Evolutionary conservation across 208 protist genomes (phyloP).

Genomic region (Leishmania mexicana): DNA sequence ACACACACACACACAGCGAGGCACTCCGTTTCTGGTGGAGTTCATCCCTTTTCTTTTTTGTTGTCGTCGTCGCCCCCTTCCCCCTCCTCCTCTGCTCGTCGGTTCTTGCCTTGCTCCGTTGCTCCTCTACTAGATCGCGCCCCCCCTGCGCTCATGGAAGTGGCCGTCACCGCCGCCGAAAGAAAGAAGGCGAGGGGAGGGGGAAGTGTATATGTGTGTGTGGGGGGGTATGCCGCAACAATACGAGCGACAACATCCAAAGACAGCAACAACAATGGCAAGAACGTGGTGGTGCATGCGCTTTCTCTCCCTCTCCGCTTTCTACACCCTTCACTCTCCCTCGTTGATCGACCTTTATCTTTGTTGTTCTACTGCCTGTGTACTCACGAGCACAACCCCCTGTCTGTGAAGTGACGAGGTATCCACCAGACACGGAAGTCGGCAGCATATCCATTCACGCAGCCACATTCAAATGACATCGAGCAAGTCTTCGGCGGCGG

Average conservation of each 20-base stretch:
- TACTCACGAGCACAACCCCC: neutral
- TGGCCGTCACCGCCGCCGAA: too few species aligned
- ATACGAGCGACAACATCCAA: neutral
- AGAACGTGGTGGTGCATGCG: neutral
- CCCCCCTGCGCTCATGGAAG: too few species aligned
- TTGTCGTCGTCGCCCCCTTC: neutral
- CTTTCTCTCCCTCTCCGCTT: neutral
- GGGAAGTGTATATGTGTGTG: too few species aligned
- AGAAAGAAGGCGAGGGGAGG: too few species aligned
- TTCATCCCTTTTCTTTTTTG: neutral
- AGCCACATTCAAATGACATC: constrained; percentile 15
- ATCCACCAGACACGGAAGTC: neutral
- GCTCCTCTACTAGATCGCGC: too few species aligned
- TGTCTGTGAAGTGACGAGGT: neutral
- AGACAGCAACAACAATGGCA: neutral
- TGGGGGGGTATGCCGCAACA: too few species aligned
- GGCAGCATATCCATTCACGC: neutral
- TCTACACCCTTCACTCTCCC: neutral
- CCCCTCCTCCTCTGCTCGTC: neutral
- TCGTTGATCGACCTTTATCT: neutral
- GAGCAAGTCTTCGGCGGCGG: constrained; percentile 26
- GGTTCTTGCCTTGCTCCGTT: neutral
- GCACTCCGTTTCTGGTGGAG: neutral
- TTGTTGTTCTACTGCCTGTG: neutral
- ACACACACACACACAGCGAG: neutral